These are phyloP conservation scores for Penicillium sp. DNA, from an alignment of 2,329 filamentous ascomycete species.

Conservation along the genomic window DNA sequence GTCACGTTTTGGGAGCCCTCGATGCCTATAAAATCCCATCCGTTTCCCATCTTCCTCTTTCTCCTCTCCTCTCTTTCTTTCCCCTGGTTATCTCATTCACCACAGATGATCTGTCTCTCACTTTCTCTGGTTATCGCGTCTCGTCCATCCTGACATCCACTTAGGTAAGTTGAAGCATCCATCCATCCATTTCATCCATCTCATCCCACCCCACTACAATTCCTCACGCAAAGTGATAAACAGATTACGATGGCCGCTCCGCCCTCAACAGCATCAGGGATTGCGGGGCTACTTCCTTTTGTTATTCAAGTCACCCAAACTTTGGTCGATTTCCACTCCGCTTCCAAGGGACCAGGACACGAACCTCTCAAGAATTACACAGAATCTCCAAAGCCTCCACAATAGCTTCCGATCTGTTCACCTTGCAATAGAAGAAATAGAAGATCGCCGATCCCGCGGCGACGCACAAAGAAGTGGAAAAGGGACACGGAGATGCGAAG, in stretches of 20 bases:
- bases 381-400: conserved; percentile 8
- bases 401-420: conserved; percentile 3
- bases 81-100: no score
- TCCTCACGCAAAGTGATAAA: no score
- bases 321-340: conserved; percentile 36
- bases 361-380: conserved; percentile 23
- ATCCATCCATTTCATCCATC: no score
- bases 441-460: not conserved
- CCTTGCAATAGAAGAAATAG: not conserved
- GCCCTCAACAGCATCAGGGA: conserved; percentile 28
- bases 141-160: no score
- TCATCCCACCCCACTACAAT: no score
- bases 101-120: no score
- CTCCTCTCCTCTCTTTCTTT: no score
- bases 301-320: conserved; percentile 36
- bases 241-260: conserved; percentile 24
- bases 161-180: no score
- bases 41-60: no score
- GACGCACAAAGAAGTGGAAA: conserved; percentile 4
- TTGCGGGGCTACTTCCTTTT: conserved; percentile 37
- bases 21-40: no score
- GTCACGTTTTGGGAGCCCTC: no score
- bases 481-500: not conserved
- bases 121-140: no score
- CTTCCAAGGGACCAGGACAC: conserved; percentile 26